These are phyloP conservation scores for Vigna hirtella DNA, from an alignment of 306 rosid species.

Conservation along the genomic window DNA sequence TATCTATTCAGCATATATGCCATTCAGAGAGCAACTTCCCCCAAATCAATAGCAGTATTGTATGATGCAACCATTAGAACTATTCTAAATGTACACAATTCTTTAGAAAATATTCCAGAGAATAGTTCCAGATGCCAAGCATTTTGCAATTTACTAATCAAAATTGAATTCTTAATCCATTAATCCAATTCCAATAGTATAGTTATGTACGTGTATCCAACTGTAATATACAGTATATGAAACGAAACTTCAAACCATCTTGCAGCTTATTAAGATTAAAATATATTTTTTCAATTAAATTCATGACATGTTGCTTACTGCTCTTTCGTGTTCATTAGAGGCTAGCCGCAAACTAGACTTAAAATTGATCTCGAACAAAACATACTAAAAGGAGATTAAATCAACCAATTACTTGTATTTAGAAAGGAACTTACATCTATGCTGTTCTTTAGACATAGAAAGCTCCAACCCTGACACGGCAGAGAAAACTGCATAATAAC, in stretches of 20 bases:
- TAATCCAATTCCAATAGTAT: background rate
- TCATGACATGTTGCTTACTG: background rate
- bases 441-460: constrained; percentile 89
- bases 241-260: constrained; percentile 5
- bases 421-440: constrained; percentile 67
- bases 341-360: background rate
- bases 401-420: background rate
- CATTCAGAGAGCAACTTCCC: constrained; percentile 38
- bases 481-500: constrained; percentile 75
- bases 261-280: background rate
- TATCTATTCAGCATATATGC: constrained; percentile 50
- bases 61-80: constrained; percentile 35
- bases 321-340: background rate
- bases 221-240: background rate
- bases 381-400: background rate
- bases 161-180: constrained; percentile 22
- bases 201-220: constrained; percentile 31
- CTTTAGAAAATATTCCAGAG: constrained; percentile 46
- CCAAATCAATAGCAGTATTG: constrained; percentile 18
- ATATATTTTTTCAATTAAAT: constrained; percentile 1
- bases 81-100: constrained; percentile 38
- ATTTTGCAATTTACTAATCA: constrained; percentile 34
- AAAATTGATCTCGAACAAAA: background rate
- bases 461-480: constrained; percentile 96
- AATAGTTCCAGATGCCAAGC: constrained; percentile 38